A percentile compares a stretch with the other conserved stretches of the same genome.
Conservation (phyloP, 352 stramenopile genomes). For the Aphanomyces invadans region DNA sequence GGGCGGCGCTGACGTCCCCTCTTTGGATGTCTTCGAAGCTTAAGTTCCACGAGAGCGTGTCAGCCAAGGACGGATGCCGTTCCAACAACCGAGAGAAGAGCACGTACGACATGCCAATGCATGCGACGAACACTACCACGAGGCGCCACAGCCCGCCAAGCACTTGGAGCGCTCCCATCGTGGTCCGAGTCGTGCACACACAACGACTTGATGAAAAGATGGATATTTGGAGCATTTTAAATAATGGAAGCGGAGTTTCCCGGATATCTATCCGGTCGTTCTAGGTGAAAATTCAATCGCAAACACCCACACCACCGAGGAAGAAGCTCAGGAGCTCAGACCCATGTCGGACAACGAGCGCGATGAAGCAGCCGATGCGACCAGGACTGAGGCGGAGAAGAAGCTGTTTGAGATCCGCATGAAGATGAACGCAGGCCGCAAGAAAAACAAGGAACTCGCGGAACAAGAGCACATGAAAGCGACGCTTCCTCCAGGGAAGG, state of each 20-base stretch:
- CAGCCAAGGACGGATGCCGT: background rate
- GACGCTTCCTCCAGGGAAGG: slow-evolving; percentile 28
- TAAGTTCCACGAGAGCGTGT: slow-evolving; percentile 8
- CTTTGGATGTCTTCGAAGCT: slow-evolving; percentile 23
- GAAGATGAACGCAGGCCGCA: slow-evolving; percentile 74
- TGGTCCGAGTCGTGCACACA: no score
- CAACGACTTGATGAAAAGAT: no score
- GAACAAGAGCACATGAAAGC: slow-evolving; percentile 24
- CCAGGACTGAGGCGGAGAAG: slow-evolving; percentile 62
- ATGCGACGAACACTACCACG: slow-evolving; percentile 10
- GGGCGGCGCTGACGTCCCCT: slow-evolving; percentile 25
- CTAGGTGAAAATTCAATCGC: no score
- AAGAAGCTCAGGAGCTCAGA: slow-evolving; percentile 14
- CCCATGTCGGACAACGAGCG: background rate
- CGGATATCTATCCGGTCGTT: no score
- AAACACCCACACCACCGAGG: background rate
- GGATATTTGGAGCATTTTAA: background rate
- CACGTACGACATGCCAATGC: slow-evolving; percentile 3
- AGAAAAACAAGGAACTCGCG: slow-evolving; percentile 67
- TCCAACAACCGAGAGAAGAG: slow-evolving; percentile 10
- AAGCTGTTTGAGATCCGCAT: slow-evolving; percentile 83
- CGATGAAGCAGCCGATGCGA: slow-evolving; percentile 37
- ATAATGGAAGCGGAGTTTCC: background rate
- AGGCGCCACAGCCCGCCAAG: background rate
- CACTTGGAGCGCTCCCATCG: slow-evolving; percentile 3